These are phyloP conservation scores for Penicillium odoratum DNA, from an alignment of 495 filamentous ascomycete genomes.

Conservation along the genomic window DNA sequence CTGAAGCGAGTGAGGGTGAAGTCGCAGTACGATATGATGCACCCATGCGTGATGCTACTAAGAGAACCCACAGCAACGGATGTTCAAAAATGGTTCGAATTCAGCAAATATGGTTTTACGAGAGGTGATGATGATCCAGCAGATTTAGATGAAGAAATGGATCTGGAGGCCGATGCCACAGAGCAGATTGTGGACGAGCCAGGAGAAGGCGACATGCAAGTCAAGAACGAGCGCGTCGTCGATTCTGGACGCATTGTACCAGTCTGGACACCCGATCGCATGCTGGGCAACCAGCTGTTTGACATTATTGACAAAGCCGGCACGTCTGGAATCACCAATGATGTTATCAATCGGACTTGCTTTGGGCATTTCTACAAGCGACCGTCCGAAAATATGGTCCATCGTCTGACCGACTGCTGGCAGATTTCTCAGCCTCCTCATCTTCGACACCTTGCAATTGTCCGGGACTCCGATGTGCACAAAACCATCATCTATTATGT, in stretches of 20 bases:
- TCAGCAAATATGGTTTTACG: constrained; percentile 26
- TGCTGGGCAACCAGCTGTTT: constrained; percentile 54
- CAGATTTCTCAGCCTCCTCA: constrained; percentile 62
- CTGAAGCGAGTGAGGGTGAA: constrained; percentile 67
- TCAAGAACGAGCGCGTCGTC: constrained; percentile 24
- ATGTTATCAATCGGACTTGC: constrained; percentile 49
- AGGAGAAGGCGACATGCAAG: constrained; percentile 19
- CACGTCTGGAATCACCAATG: constrained; percentile 51
- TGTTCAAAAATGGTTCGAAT: constrained; percentile 55
- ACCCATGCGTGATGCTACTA: constrained; percentile 68
- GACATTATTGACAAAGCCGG: constrained; percentile 53
- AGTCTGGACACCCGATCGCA: constrained; percentile 55
- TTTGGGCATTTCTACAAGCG: constrained; percentile 58
- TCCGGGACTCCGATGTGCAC: constrained; percentile 58
- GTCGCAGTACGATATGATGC: constrained; percentile 44
- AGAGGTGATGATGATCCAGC: constrained; percentile 41
- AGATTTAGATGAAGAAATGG: constrained; percentile 28
- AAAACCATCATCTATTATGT: constrained; percentile 56
- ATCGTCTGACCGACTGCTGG: constrained; percentile 59
- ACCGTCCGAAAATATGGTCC: constrained; percentile 57
- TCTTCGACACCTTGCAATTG: constrained; percentile 61
- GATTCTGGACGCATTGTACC: constrained; percentile 44
- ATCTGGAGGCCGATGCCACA: background rate
- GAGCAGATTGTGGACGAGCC: constrained; percentile 14
- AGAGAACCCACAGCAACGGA: constrained; percentile 71